These are phyloP conservation scores for Pseudogymnoascus sp. DNA, from an alignment of 2,329 filamentous ascomycete genomes.

Conservation along the genomic window DNA sequence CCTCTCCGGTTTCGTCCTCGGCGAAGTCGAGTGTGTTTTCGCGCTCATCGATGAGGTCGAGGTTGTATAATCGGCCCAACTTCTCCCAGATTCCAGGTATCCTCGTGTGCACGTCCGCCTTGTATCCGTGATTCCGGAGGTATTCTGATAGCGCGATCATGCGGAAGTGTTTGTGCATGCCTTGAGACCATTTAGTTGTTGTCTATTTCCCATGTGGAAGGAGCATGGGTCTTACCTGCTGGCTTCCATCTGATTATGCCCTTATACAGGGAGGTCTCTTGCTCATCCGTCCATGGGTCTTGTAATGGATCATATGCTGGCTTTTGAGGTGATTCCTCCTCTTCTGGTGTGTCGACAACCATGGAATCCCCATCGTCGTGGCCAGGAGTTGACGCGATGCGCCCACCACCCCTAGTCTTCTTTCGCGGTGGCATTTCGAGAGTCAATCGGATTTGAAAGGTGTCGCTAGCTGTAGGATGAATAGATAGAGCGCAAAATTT, in stretches of 20 bases:
- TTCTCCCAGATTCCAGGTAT: conserved; percentile 92
- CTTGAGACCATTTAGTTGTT: conserved; percentile 34
- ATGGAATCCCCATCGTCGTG: conserved; percentile 50
- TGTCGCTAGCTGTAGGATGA: background rate
- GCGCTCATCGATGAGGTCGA: conserved; percentile 77
- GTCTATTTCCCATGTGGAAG: background rate
- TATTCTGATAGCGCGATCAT: conserved; percentile 81
- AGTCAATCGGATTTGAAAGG: background rate
- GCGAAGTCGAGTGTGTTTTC: conserved; percentile 48
- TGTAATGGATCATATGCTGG: conserved; percentile 44
- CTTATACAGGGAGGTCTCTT: conserved; percentile 87
- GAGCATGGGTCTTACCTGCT: conserved; percentile 55
- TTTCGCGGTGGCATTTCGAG: conserved; percentile 63
- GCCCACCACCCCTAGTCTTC: conserved; percentile 49
- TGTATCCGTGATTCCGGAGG: conserved; percentile 70
- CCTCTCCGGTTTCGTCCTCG: conserved; percentile 45
- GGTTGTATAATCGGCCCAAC: conserved; percentile 73
- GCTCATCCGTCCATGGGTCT: conserved; percentile 90
- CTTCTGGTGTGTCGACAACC: conserved; percentile 47
- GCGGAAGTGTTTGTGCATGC: conserved; percentile 89
- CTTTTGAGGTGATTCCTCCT: conserved; percentile 28
- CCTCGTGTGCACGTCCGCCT: conserved; percentile 67
- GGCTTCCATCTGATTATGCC: conserved; percentile 92
- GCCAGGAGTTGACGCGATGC: conserved; percentile 49
- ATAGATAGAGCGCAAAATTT: conserved; percentile 1